Conservation (phyloP, 768 basidiomycete species). For the Mycena pura region DNA sequence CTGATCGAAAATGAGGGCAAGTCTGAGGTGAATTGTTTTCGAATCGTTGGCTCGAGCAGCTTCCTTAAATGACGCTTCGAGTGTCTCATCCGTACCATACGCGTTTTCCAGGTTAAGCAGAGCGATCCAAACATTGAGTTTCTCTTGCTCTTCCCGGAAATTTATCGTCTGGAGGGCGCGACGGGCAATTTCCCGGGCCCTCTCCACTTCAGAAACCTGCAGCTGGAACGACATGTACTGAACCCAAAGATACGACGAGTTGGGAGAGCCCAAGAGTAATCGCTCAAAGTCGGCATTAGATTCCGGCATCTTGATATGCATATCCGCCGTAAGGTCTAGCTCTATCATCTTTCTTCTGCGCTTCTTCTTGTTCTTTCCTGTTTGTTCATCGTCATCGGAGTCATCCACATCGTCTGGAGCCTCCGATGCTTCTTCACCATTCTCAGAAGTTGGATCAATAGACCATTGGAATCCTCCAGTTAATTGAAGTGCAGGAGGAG, state of each 20-base stretch:
- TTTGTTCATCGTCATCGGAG: conserved; percentile 51
- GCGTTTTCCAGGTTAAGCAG: conserved; percentile 92
- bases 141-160: conserved; percentile 96
- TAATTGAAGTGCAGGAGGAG: conserved; percentile 55
- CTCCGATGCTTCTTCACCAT: conserved; percentile 47
- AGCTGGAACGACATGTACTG: conserved; percentile 99
- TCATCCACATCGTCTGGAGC: conserved; percentile 56
- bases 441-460: conserved; percentile 41
- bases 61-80: conserved; percentile 88
- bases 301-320: conserved; percentile 85
- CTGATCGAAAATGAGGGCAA: conserved; percentile 85
- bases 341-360: conserved; percentile 76
- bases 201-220: conserved; percentile 95
- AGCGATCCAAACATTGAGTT: conserved; percentile 97
- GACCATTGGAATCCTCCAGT: conserved; percentile 79
- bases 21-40: conserved; percentile 85
- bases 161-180: conserved; percentile 87
- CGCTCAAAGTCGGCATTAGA: conserved; percentile 97
- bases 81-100: conserved; percentile 83
- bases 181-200: conserved; percentile 86
- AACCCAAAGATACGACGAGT: conserved; percentile 98
- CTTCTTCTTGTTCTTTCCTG: conserved; percentile 64
- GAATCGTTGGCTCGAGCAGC: conserved; percentile 91
- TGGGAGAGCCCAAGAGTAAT: conserved; percentile 88
- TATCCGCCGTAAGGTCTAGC: conserved; percentile 83